A percentile compares a stretch with the other conserved stretches of the same genome.
These are phyloP conservation scores for Phytopythium litorale DNA, from an alignment of 352 stramenopile species.

Conservation along the genomic window DNA sequence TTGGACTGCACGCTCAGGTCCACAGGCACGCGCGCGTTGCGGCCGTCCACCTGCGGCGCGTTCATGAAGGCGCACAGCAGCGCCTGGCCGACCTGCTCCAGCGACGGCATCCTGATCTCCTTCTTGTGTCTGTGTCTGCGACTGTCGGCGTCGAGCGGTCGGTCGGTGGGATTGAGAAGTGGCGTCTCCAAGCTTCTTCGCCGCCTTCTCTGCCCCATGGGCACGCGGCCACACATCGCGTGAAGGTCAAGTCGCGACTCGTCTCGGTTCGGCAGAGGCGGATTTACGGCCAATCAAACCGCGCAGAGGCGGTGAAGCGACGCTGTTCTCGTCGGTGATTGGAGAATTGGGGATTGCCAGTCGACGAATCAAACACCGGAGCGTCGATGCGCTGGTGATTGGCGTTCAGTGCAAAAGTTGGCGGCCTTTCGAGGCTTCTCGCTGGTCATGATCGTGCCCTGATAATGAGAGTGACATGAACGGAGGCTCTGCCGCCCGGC, in stretches of 20 bases:
- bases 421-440: background rate
- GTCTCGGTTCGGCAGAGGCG: background rate
- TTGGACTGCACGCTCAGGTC: conserved; percentile 50
- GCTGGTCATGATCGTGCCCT: too few relatives aligned
- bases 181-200: background rate
- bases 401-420: background rate
- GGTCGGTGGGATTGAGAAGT: background rate
- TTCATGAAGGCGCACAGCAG: conserved; percentile 75
- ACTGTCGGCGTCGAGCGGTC: background rate
- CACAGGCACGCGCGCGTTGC: conserved; percentile 60
- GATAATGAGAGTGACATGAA: too few relatives aligned
- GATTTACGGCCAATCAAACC: conserved; percentile 8
- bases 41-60: conserved; percentile 66
- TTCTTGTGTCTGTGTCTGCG: background rate
- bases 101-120: conserved; percentile 21
- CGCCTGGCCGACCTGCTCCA: conserved; percentile 48
- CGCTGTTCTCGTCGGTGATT: background rate
- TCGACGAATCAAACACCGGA: conserved; percentile 22
- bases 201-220: background rate
- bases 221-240: background rate
- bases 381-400: background rate
- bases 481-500: background rate
- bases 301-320: conserved; percentile 11
- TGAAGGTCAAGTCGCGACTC: background rate
- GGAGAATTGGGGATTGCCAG: background rate